A percentile compares a stretch with the other conserved stretches of the same genome.
These are phyloP conservation scores for Calocybe indica DNA, from an alignment of 768 basidiomycete genomes.

Conservation along the genomic window DNA sequence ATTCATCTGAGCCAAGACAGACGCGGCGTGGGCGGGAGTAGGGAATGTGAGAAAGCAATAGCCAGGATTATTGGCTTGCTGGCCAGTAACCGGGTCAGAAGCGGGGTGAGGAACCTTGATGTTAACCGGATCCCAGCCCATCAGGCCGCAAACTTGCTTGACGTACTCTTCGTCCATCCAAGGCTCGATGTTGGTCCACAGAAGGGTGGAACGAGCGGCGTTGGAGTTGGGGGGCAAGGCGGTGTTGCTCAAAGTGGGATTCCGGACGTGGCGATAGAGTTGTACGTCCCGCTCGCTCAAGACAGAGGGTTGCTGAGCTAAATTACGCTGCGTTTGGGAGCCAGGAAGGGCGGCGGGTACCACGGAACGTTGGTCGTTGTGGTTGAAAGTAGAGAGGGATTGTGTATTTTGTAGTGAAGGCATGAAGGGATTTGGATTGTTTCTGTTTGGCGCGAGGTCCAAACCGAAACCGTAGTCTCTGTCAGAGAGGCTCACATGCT, in stretches of 20 bases:
- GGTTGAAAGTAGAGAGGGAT: slow-evolving; percentile 41
- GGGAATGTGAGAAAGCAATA: slow-evolving; percentile 89
- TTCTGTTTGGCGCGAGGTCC: slow-evolving; percentile 37
- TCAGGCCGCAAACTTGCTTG: slow-evolving; percentile 77
- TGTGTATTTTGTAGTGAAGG: slow-evolving; percentile 17
- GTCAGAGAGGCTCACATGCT: slow-evolving; percentile 22
- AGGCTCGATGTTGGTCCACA: slow-evolving; percentile 85
- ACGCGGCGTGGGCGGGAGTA: slow-evolving; percentile 58
- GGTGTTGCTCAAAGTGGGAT: slow-evolving; percentile 12
- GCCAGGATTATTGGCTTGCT: slow-evolving; percentile 77
- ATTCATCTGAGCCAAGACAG: slow-evolving; percentile 65
- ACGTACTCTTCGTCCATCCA: slow-evolving; percentile 99
- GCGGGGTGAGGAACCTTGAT: slow-evolving; percentile 67
- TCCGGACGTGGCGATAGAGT: slow-evolving; percentile 20
- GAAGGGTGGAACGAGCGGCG: slow-evolving; percentile 57
- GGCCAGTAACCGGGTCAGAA: slow-evolving; percentile 50
- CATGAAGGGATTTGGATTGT: slow-evolving; percentile 26
- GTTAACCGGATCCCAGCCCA: slow-evolving; percentile 79
- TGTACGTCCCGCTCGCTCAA: slow-evolving; percentile 26
- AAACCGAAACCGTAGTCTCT: slow-evolving; percentile 22
- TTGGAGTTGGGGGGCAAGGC: slow-evolving; percentile 17
- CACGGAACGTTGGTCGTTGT: slow-evolving; percentile 26
- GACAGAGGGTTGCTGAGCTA: slow-evolving; percentile 17
- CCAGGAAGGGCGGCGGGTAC: slow-evolving; percentile 27
- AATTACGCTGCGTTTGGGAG: neutral